A percentile compares a stretch with the other conserved stretches of the same genome.
These are phyloP conservation scores for Amylostereum areolatum DNA, from an alignment of 1,284 basidiomycete genomes.

Conservation along the genomic window DNA sequence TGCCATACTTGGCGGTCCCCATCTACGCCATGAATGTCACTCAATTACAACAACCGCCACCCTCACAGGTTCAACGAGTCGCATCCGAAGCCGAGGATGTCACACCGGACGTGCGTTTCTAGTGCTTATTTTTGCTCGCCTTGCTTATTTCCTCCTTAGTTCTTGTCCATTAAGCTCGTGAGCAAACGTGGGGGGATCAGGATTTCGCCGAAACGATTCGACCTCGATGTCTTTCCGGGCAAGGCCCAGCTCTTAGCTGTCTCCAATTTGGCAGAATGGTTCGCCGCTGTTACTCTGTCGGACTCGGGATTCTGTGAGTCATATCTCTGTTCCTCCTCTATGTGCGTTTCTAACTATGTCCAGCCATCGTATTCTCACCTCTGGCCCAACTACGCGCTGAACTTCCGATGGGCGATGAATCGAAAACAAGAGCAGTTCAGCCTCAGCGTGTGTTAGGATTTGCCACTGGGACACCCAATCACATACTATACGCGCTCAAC, in stretches of 20 bases:
- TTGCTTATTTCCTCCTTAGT: slow-evolving; percentile 23
- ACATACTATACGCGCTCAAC: slow-evolving; percentile 48
- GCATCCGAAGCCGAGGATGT: slow-evolving; percentile 32
- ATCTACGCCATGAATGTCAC: slow-evolving; percentile 29
- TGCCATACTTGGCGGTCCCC: background rate
- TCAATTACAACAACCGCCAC: slow-evolving; percentile 28
- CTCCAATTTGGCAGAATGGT: slow-evolving; percentile 57
- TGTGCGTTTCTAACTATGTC: slow-evolving; percentile 3
- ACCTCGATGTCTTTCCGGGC: slow-evolving; percentile 33
- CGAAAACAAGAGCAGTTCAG: slow-evolving; percentile 31
- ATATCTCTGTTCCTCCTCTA: background rate
- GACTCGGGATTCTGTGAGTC: slow-evolving; percentile 31
- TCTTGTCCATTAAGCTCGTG: slow-evolving; percentile 39
- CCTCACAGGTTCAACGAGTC: slow-evolving; percentile 24
- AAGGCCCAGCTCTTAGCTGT: slow-evolving; percentile 45
- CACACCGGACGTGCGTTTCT: slow-evolving; percentile 36
- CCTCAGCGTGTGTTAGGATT: slow-evolving; percentile 45
- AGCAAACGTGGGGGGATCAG: slow-evolving; percentile 58
- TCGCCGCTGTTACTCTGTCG: slow-evolving; percentile 47
- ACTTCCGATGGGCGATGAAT: slow-evolving; percentile 33
- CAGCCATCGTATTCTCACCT: slow-evolving; percentile 54
- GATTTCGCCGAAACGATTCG: slow-evolving; percentile 45
- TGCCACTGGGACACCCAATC: slow-evolving; percentile 37
- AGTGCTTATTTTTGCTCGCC: background rate
- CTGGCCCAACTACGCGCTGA: slow-evolving; percentile 49